A percentile compares a stretch with the other conserved stretches of the same genome.
Conservation (phyloP, 2,329 filamentous ascomycete genomes). For the Alternaria gansuensis region DNA sequence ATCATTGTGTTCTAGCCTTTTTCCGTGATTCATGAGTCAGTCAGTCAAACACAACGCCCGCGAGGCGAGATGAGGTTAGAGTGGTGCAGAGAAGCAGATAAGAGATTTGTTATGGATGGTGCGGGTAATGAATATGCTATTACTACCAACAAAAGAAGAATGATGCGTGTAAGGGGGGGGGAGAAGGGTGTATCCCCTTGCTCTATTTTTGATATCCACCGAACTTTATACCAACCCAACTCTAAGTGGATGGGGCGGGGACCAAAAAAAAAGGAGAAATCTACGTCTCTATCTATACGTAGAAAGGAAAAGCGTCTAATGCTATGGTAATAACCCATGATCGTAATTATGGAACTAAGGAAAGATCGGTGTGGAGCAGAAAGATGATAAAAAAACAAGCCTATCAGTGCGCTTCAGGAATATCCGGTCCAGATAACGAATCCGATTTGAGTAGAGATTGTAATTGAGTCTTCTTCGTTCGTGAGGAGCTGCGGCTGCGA, state of each 20-base stretch:
- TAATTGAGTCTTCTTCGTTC: not conserved
- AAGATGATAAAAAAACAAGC: not conserved
- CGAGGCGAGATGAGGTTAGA: no score
- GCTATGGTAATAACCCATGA: constrained; percentile 2
- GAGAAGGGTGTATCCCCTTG: not conserved
- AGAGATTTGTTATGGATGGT: not conserved
- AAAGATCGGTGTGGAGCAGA: not conserved
- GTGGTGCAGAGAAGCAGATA: no score
- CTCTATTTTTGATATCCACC: not conserved
- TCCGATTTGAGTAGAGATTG: constrained; percentile 14
- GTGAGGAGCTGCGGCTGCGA: constrained; percentile 22
- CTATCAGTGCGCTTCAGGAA: constrained; percentile 18
- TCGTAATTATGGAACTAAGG: not conserved
- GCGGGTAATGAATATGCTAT: not conserved
- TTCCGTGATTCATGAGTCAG: no score
- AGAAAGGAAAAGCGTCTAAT: not conserved
- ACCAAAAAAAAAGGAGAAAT: not conserved
- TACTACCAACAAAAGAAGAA: not conserved
- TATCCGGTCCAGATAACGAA: not conserved
- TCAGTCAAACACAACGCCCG: no score
- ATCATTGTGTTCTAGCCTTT: no score
- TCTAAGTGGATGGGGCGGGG: not conserved
- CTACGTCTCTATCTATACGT: not conserved
- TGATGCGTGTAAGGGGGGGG: not conserved
- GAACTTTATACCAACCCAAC: not conserved